These are phyloP conservation scores for Thraustotheca clavata DNA, from an alignment of 352 stramenopile species.

Conservation along the genomic window DNA sequence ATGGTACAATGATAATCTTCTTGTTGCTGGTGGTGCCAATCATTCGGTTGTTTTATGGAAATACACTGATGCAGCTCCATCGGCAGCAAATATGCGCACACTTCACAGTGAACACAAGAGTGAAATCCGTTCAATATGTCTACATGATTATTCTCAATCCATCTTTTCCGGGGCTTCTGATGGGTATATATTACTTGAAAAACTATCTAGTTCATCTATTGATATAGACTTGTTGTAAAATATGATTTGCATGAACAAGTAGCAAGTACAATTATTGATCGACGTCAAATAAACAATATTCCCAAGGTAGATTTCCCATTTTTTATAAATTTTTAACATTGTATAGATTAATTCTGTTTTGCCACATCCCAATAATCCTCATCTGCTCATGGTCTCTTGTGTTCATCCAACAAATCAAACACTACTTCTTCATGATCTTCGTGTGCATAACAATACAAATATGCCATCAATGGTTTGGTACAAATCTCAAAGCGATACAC, in stretches of 20 bases:
- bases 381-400: constrained; percentile 66
- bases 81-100: constrained; percentile 24
- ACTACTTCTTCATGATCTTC: constrained; percentile 64
- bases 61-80: constrained; percentile 34
- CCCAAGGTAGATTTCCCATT: not conserved
- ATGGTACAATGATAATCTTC: constrained; percentile 5
- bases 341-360: constrained; percentile 79
- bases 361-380: constrained; percentile 75
- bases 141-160: constrained; percentile 58
- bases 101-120: constrained; percentile 68
- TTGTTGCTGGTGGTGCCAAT: constrained; percentile 65
- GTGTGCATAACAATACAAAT: constrained; percentile 33
- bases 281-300: not conserved
- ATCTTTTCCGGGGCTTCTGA: constrained; percentile 70
- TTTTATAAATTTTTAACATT: constrained; percentile 25
- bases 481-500: constrained; percentile 33
- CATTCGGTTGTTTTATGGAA: constrained; percentile 72
- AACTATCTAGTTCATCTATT: not conserved
- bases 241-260: constrained; percentile 54
- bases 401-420: constrained; percentile 57
- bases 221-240: constrained; percentile 33
- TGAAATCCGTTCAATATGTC: constrained; percentile 63
- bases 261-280: constrained; percentile 33
- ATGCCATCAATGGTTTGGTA: constrained; percentile 61
- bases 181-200: constrained; percentile 20